phyloP scores from a whole-genome alignment of 2,329 filamentous ascomycete species.

The Aspergillus calidoustus region DNA sequence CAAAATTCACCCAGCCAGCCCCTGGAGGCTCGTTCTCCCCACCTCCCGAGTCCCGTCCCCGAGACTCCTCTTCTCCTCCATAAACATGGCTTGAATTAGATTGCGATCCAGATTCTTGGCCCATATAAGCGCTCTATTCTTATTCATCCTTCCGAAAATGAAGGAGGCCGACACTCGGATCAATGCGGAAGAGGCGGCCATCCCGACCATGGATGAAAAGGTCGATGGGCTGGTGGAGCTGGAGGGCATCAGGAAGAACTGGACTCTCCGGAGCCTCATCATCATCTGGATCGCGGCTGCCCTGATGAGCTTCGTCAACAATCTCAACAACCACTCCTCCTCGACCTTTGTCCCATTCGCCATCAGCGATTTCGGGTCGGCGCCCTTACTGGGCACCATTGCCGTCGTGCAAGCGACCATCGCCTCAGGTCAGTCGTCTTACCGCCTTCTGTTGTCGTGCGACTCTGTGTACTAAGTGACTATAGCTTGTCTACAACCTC shows the following conservation, averaged over 20 bases:
- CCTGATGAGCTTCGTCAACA: not conserved
- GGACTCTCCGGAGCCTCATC: not conserved
- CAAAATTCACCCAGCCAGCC: not conserved
- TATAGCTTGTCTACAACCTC: not conserved
- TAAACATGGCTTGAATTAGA: not conserved
- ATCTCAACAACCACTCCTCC: slow-evolving; percentile 1
- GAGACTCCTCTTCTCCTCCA: not conserved
- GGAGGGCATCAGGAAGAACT: not conserved
- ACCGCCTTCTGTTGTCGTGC: not conserved
- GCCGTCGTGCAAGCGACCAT: not conserved
- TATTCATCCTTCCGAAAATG: not conserved
- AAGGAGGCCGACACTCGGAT: not conserved
- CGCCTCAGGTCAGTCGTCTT: not conserved
- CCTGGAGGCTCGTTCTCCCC: not conserved
- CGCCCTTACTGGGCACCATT: not conserved
- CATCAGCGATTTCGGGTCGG: not conserved
- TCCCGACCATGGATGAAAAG: not conserved
- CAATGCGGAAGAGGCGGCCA: not conserved
- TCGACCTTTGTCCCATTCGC: not conserved
- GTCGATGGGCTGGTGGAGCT: not conserved
- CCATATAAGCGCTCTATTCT: not conserved
- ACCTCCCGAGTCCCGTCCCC: not conserved
- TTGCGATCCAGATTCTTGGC: not conserved
- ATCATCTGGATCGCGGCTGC: not conserved
- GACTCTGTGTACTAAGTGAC: not conserved